These are phyloP conservation scores for Teratosphaeria viscida DNA, from an alignment of 2,329 filamentous ascomycete genomes.

Conservation along the genomic window DNA sequence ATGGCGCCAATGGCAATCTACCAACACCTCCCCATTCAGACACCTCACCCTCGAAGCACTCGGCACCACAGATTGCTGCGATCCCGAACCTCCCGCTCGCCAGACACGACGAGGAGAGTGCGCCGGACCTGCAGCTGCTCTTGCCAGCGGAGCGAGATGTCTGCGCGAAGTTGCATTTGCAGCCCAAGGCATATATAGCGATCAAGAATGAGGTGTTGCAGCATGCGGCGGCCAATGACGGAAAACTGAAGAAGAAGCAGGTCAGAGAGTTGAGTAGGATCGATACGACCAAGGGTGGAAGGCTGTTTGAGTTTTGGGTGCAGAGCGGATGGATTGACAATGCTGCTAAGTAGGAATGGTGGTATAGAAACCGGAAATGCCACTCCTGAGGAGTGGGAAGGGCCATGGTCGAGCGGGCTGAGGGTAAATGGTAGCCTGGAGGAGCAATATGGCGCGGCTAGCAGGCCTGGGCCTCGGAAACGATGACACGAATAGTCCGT, in stretches of 20 bases:
- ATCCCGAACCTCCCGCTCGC: slow-evolving; percentile 49
- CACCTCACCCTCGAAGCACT: slow-evolving; percentile 13
- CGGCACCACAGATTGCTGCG: slow-evolving; percentile 12
- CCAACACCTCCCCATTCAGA: slow-evolving; percentile 23
- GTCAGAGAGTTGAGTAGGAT: slow-evolving; percentile 76
- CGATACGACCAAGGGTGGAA: slow-evolving; percentile 72
- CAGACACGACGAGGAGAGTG: slow-evolving; percentile 61
- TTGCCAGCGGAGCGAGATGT: slow-evolving; percentile 75
- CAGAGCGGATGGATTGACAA: slow-evolving; percentile 71
- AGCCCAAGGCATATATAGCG: slow-evolving; percentile 89
- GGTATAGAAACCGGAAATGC: not conserved
- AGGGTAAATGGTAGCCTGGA: not conserved
- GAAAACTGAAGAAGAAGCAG: slow-evolving; percentile 85
- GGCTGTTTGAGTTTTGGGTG: slow-evolving; percentile 91
- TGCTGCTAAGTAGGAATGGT: slow-evolving; percentile 45
- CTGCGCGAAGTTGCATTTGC: slow-evolving; percentile 71
- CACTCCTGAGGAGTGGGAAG: not conserved
- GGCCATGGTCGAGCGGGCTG: not conserved
- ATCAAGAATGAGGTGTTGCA: slow-evolving; percentile 90
- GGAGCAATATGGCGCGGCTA: not conserved
- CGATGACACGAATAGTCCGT: not conserved
- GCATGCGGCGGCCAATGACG: slow-evolving; percentile 81
- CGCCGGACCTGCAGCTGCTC: slow-evolving; percentile 75
- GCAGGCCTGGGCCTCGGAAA: not conserved
- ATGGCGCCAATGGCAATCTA: slow-evolving; percentile 26